These are phyloP conservation scores for Ustilago sp. DNA, from an alignment of 1,284 basidiomycete genomes.

Conservation along the genomic window DNA sequence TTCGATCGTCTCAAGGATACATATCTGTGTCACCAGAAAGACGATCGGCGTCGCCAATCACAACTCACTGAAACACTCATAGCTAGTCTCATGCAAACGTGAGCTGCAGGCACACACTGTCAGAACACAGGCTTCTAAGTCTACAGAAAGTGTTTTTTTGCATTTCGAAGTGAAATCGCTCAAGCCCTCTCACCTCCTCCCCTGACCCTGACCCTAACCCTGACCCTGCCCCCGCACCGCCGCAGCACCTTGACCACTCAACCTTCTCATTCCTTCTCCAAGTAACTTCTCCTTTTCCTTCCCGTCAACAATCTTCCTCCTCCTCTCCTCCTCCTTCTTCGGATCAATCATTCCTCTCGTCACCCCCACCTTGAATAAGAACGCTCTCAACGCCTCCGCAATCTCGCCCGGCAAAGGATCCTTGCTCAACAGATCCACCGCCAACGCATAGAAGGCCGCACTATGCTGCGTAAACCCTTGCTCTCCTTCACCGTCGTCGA, in stretches of 20 bases:
- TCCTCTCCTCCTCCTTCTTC: conserved; percentile 33
- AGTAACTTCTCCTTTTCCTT: conserved; percentile 42
- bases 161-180: no score
- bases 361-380: conserved; percentile 58
- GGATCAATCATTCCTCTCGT: conserved; percentile 51
- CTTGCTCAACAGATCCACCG: conserved; percentile 64
- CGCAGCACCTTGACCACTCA: conserved; percentile 8
- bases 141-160: no score
- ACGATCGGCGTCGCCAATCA: no score
- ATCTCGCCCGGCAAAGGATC: conserved; percentile 52
- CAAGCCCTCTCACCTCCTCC: neutral
- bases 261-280: conserved; percentile 37
- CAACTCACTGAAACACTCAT: no score
- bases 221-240: neutral
- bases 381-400: conserved; percentile 40
- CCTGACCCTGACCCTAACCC: neutral
- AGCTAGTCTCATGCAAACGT: no score
- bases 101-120: no score
- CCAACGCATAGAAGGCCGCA: conserved; percentile 62
- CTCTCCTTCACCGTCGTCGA: conserved; percentile 76
- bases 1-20: neutral
- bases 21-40: neutral
- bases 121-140: no score
- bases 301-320: conserved; percentile 30
- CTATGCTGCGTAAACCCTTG: conserved; percentile 52